Evolutionary conservation across 768 basidiomycete genomes (phyloP).

Genomic region (Mycena galopus): DNA sequence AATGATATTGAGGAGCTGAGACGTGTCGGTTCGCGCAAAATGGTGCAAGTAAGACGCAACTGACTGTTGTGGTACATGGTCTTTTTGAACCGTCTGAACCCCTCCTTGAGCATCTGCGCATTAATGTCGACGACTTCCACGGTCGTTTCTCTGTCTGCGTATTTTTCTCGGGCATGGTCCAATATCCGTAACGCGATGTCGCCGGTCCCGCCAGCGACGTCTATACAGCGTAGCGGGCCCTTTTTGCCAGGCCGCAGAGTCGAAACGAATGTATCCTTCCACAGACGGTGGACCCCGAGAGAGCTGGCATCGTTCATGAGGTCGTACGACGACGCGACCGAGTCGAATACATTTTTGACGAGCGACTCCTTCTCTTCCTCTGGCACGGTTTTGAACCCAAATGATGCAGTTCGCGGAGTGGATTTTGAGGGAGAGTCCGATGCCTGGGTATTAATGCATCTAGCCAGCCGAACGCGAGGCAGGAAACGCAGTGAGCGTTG

Average conservation of each 20-base stretch:
- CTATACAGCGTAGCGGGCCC: conserved; percentile 85
- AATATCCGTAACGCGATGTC: conserved; percentile 96
- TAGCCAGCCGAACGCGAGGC: conserved; percentile 35
- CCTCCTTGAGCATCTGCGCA: conserved; percentile 94
- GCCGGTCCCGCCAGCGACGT: conserved; percentile 97
- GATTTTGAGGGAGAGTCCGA: neutral
- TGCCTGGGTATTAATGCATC: conserved; percentile 20
- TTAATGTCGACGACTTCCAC: conserved; percentile 97
- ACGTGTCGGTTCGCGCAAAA: conserved; percentile 11
- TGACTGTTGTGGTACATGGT: conserved; percentile 99
- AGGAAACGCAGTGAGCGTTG: conserved; percentile 31
- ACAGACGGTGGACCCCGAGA: conserved; percentile 93
- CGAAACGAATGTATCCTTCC: conserved; percentile 94
- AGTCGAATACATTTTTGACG: conserved; percentile 94
- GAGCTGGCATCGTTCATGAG: conserved; percentile 99
- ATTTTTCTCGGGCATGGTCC: conserved; percentile 89
- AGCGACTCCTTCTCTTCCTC: conserved; percentile 90
- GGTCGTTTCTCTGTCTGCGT: conserved; percentile 89
- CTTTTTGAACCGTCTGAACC: conserved; percentile 90
- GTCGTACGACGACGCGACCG: conserved; percentile 95
- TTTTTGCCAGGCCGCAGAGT: conserved; percentile 81
- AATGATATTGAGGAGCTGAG: conserved; percentile 93
- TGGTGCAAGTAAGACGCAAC: conserved; percentile 42
- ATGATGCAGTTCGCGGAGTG: conserved; percentile 74
- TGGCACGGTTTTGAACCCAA: conserved; percentile 92